Evolutionary conservation across 2,329 filamentous ascomycete species (phyloP), one percentile per base, ranked within the genome.

Genomic region (Raffaelea albimanens): DNA sequence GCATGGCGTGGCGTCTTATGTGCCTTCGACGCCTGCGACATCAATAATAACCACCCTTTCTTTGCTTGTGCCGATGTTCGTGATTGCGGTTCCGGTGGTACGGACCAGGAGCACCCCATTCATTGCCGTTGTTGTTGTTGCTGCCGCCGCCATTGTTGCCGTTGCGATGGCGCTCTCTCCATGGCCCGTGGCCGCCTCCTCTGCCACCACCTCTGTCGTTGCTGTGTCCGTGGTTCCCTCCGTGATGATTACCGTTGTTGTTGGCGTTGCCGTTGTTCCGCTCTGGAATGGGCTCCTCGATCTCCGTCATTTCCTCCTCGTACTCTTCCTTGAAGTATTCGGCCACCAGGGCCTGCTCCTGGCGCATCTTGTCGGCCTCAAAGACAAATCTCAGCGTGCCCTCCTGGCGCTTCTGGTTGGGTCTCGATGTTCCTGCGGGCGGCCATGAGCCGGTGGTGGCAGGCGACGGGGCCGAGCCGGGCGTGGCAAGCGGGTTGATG

Each of bases 321-420:
- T 79, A 87, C 58, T 88, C 83, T 40, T 84, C 77, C 39, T 76
- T 78, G 59, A 84, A 87, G 62, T 83, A 89, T 44, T 76, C 71
- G 4, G 74, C 73, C 2, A 90, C 83, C 13, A 75, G 72, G 13
- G 75, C 73, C 56, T 80, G 78, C 65, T 98, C 93, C 16, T 73
- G 72, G 42, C 76, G 75, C 2, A 89, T 89, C 44, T 83, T 77
- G 47, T 84, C 82, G 0, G 83, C 79, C 54, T 95, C 86, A 43
- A 97, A 82, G 65, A 96, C 87, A 63, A 95, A 97, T 7, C 93
- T 79, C 54, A 94, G 80, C 0, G 91, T 95, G 7, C 85, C 85
- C 20, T 87, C 83, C 57, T 75, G 63, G 65, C 46, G 60, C 71
- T 56, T 64, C 70, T 52, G 50, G 62, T 67, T 50, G 63, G 73